Base-by-base conservation (phyloP, 768 basidiomycete genomes). In the Trametes cingulata region DNA sequence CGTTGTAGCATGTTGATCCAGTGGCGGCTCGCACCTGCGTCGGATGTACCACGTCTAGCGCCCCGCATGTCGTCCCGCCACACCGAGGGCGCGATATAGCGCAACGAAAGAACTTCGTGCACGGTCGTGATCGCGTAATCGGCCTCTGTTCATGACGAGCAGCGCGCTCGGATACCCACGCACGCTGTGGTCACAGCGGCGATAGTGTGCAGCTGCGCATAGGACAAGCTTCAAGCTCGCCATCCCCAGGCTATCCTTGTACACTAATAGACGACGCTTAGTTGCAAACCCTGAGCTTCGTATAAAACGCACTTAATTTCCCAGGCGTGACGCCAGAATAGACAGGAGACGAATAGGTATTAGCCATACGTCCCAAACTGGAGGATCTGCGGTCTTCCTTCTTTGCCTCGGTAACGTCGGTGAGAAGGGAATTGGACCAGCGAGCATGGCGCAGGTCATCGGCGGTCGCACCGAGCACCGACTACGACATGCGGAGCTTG, bases 1-100 rank as follows among this genome's bases (percentile, higher is more conserved):
- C 29, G 56, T 39, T 57, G 47, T 14, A 6, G n/a, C 39, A 42
- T 57, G 56, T 49, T 49, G 47, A 41, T 50, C 56, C 56, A 43
- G 42, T 22, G 45, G 40, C 46, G 42, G 42, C 12, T 36, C 24
- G 27, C 41, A 35, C 17, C 29, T 20, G 41, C 20, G 19, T 29
- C 29, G 36, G 7, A 6, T 37, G 45, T 10, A 10, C 17, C 33
- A 25, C 15, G 22, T 20, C 20, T 14, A 19, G n/a, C 24, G 35
- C 41, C 33, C 35, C 40, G 40, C 25, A 39, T 14, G 41, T 61
- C 60, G 60, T 56, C 54, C 60, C 60, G 60, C 60, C 41, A 0
- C 17, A 51, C 60, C 60, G 60, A 51, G 40, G 48, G 40, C 24
- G 42, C 46, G 60, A 37, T 17, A 8, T 19, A 33, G 10, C 42